Evolutionary conservation across 1,139 yeast species (phyloP), one percentile per base, ranked within the genome.

Genomic region (Kluyveromyces marxianus): DNA sequence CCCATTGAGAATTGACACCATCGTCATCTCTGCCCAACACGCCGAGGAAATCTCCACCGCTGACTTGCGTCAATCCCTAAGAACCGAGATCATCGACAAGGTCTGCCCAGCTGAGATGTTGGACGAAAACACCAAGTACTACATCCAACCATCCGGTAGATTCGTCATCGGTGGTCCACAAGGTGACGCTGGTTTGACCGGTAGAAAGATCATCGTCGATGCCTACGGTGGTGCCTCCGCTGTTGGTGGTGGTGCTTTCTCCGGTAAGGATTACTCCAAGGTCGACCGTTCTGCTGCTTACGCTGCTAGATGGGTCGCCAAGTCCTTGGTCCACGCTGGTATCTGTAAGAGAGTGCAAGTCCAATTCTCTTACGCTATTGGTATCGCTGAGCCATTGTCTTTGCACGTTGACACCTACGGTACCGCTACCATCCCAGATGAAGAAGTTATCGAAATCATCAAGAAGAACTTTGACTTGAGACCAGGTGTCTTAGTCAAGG

Each of bases 161-260:
- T 92, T 92, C 81, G 97, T 94, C 65, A 92, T 92, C 69, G 99
- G 99, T 75, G 99, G 99, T 71, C 98, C 98, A 60, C 98, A 92
- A 76, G 99, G 99, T 80, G 99, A 92, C 69, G 98, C 99, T 58
- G 99, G 99, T 77, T 77, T 92, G 66, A 92, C 99, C 60, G 99
- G 99, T 72, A 89, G 99, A 77, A 92, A 92, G 80, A 92, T 92
- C 71, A 92, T 92, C 67, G 99, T 92, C 68, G 99, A 92, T 74
- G 95, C 98, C 56, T 92, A 92, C 76, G 99, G 99, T 77, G 98
- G 99, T 65, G 94, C 98, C 94, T 97, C 98, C 74, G 97, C 98
- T 65, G 98, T 92, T 79, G 99, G 99, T 75, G 99, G 99, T 79
- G 99, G 99, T 81, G 98, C 98, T 57, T 92, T 94, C 89, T 86